Evolutionary conservation across 1,284 basidiomycete genomes (phyloP), one percentile per base, ranked within the genome.

Genomic region (Chalciporus sp.): DNA sequence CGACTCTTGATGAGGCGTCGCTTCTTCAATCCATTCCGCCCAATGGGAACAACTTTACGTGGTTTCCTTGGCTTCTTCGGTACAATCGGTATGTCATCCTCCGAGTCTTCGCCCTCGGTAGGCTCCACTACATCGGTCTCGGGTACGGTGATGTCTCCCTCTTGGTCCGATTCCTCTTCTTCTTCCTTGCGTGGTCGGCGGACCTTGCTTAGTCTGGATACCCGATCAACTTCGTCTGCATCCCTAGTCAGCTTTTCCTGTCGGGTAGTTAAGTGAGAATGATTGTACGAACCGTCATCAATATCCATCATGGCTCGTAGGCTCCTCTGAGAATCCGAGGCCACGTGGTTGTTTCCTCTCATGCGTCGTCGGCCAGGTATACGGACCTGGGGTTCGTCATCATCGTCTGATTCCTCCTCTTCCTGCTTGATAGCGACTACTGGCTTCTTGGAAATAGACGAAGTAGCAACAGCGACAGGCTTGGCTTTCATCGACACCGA

Each of bases 21-120:
- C 73, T 91, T 92, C 75, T 81, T 88, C 52, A 90, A 62, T 5
- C 89, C 89, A 58, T 91, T 92, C 26, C 72, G 71, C 0, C 90
- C 89, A 14, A 89, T 70, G 1, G 88, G 89, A 12, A 84, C 63
- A 4, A 77, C 76, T 61, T 82, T 84, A 74, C 86, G 89, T 46
- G 78, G 69, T 59, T 80, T 83, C 63, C 75, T 79, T 65, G 80
- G 83, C 61, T 71, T 78, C 9, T 76, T 72, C 58, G 76, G 77
- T n/a, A 73, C 64, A 49, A 79, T 74, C 1, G 71, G 67, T 10
- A 23, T 23, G 23, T 61, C 65, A 9, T 72, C 64, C 29, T 77
- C 69, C 1, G 52, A 58, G 29, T 67, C 63, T 1, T 70, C 66
- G 16, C 54, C 68, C 33, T 69, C 68, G 35, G 68, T 67, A 2